Evolutionary conservation across 345 rosid genomes (phyloP), one percentile per base, ranked within the genome.

Genomic region (Sonneratia caseolaris): DNA sequence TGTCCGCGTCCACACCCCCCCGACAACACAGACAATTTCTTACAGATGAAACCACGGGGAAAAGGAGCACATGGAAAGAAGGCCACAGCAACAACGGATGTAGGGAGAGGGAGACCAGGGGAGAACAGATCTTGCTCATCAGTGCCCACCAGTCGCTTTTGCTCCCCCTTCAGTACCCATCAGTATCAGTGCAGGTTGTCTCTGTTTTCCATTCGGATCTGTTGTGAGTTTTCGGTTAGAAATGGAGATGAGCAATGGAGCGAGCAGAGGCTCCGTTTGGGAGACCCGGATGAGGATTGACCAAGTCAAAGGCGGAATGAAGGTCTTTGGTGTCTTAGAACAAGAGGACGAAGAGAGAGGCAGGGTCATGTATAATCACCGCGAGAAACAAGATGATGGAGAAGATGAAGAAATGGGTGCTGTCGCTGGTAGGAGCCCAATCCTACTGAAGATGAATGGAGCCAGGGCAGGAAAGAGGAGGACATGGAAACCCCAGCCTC

Each of bases 211-310:
- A 27, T 42, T 9, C 45, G 45, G 45, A 5, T 42, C 51, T 13
- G 13, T 47, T 47, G 14, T 47, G 43, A 4, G 43, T 38, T 45
- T 15, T 43, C 18, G 7, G 68, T 2, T 47, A 0, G 71, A 14
- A 10, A 56, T 69, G 40, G 56, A 47, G 61, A 64, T 70, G 76
- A 24, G 77, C 51, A 72, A 68, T 57, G 78, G 82, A 74, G 86
- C 77, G 70, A 84, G 71, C 49, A 85, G 85, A 55, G 95, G 89
- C 47, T 90, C 96, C 48, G 98, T 88, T 59, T 88, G 95, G 96
- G 96, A 90, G 81, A 85, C 80, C 73, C 86, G 93, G 77, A 90
- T 88, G 96, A 91, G 86, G 82, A 80, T 37, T 45, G 91, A 86
- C 75, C 84, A 79, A 75, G 84, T 82, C 53, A 85, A 84, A 76